Conservation (phyloP, 2,329 filamentous ascomycete species). For the Aspergillus sp. region DNA sequence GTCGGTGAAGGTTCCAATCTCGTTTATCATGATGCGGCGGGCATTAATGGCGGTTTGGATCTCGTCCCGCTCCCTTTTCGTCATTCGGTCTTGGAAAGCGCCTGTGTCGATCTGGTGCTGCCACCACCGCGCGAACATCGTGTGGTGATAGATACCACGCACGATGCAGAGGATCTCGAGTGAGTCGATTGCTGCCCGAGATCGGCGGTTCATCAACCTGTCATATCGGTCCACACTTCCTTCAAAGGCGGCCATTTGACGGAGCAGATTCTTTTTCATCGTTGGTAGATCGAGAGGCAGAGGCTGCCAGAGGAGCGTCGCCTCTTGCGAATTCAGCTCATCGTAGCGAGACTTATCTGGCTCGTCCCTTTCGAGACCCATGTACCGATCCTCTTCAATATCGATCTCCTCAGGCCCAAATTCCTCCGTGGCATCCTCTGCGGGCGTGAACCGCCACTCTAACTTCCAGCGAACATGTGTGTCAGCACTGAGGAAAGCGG, state of each 20-base stretch:
- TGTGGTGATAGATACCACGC: slow-evolving; percentile 22
- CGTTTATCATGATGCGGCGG: slow-evolving; percentile 20
- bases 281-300: slow-evolving; percentile 8
- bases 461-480: slow-evolving; percentile 17
- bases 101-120: neutral
- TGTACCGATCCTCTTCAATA: neutral
- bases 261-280: slow-evolving; percentile 6
- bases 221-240: slow-evolving; percentile 6
- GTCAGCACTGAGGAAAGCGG: slow-evolving; percentile 14
- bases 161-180: slow-evolving; percentile 1
- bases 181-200: neutral
- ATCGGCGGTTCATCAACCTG: neutral
- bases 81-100: neutral
- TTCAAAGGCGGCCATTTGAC: slow-evolving; percentile 7
- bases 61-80: neutral
- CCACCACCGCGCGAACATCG: slow-evolving; percentile 24
- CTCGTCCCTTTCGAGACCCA: neutral
- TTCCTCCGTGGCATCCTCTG: neutral
- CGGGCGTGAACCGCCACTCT: neutral
- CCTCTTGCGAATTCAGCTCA: neutral
- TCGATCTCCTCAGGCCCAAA: neutral
- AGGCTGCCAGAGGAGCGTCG: neutral
- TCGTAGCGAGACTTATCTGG: neutral
- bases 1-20: slow-evolving; percentile 14
- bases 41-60: slow-evolving; percentile 13